Base-by-base conservation (phyloP, 495 filamentous ascomycete genomes). In the Aeminium ludgeri region DNA sequence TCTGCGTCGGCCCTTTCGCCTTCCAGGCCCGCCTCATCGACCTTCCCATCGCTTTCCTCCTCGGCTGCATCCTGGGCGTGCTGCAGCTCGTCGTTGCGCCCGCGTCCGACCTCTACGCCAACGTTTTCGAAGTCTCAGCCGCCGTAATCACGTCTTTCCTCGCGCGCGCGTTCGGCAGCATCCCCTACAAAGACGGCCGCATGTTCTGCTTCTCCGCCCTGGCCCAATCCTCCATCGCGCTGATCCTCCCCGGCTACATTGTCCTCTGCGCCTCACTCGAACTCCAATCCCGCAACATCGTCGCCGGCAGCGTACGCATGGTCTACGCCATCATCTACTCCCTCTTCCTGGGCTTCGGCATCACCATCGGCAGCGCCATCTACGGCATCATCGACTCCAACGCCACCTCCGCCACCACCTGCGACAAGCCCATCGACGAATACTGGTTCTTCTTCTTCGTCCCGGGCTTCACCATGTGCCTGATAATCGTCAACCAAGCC, bases 271-370 rank as follows among this genome's bases (percentile, higher is more conserved):
- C 78, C 6, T 78, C 74, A 34, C 68, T 96, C 20, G 87, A 96
- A 57, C 72, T 96, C 0, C 87, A 95, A 56, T 87, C 80, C 7
- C 70, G 73, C 38, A 78, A 76, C 44, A 77, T 96, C 36, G 78
- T 95, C 4, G 84, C 87, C 13, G 87, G 87, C 1, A 86, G 82
- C 5, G 82, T 94, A 10, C 82, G 87, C 34, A 86, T 95, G 79
- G 83, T 96, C 5, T 94, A 95, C 48, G 84, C 87, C 6, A 80
- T 95, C 40, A 87, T 95, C 23, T 95, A 95, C 59, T 87, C 86
- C 0, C 67, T 95, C 1, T 92, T 95, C 59, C 76, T 96, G 6
- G 87, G 87, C n/a, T 95, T 87, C 51, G 89, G 87, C 6, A 93
- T 96, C 50, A 95, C 89, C 4, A 82, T 96, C 28, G 87, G 87